These are phyloP conservation scores for Phytophthora brassicae DNA, from an alignment of 352 stramenopile genomes.

Conservation along the genomic window DNA sequence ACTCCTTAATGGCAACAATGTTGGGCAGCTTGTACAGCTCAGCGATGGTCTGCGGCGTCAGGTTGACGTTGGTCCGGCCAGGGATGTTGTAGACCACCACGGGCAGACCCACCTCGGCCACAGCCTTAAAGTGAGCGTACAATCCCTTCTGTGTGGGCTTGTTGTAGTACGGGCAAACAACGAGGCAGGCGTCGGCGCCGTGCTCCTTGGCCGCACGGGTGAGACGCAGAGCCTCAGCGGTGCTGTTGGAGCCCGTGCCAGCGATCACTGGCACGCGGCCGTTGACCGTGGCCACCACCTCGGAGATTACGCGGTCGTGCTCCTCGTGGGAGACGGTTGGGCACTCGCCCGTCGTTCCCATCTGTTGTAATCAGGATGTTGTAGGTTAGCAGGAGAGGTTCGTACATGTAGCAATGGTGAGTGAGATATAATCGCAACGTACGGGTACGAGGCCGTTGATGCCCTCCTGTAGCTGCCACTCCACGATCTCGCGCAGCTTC, in stretches of 20 bases:
- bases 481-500: conserved; percentile 90
- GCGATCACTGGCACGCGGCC: conserved; percentile 93
- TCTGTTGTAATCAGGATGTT: conserved; percentile 36
- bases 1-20: conserved; percentile 98
- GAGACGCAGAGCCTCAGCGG: conserved; percentile 79
- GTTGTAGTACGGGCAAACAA: conserved; percentile 99
- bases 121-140: conserved; percentile 94
- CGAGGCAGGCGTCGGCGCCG: conserved; percentile 93
- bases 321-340: conserved; percentile 94
- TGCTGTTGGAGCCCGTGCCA: conserved; percentile 96
- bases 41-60: conserved; percentile 93
- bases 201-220: conserved; percentile 90
- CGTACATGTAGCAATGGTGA: no score
- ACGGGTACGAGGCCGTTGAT: conserved; percentile 97
- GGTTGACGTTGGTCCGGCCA: conserved; percentile 94
- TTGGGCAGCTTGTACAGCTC: conserved; percentile 92
- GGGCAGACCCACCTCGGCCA: conserved; percentile 87
- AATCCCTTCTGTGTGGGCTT: conserved; percentile 97
- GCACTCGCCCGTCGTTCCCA: conserved; percentile 98
- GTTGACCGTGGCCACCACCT: conserved; percentile 81
- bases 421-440: conserved; percentile 19
- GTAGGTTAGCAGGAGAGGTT: neutral
- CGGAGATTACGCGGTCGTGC: conserved; percentile 93
- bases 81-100: conserved; percentile 98
- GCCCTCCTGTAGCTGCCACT: conserved; percentile 92